Conservation (phyloP, 306 rosid genomes). For the Quercus gilva region DNA sequence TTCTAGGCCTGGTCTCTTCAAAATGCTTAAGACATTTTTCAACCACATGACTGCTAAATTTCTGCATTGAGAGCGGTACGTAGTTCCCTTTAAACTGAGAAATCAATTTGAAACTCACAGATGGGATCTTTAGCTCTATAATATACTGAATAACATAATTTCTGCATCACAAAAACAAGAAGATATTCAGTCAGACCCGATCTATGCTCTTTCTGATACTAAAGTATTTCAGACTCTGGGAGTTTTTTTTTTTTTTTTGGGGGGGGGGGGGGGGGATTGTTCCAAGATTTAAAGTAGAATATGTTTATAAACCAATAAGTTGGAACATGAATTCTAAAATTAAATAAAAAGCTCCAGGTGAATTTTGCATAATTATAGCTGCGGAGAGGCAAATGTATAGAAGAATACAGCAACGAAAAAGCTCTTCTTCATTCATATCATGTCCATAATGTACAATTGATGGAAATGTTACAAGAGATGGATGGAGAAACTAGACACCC, state of each 20-base stretch:
- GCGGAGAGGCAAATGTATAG: not conserved
- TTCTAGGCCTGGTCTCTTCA: conserved; percentile 42
- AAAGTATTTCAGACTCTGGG: not conserved
- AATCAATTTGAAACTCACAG: conserved; percentile 30
- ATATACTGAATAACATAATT: conserved; percentile 73
- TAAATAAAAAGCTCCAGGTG: not conserved
- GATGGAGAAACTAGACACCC: not conserved
- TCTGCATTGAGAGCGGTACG: conserved; percentile 49
- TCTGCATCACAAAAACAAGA: conserved; percentile 31
- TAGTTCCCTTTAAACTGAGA: conserved; percentile 57
- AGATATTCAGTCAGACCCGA: not conserved
- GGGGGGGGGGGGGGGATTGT: too few species aligned
- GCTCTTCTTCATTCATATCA: not conserved
- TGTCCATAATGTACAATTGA: not conserved
- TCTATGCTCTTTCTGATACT: not conserved
- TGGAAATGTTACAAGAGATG: not conserved
- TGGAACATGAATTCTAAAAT: not conserved
- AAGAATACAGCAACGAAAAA: not conserved
- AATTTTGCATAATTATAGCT: not conserved
- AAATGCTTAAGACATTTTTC: conserved; percentile 58
- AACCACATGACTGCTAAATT: conserved; percentile 74
- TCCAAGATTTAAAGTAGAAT: too few species aligned
- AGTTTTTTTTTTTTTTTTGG: too few species aligned
- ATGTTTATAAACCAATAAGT: too few species aligned
- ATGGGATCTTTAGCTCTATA: conserved; percentile 46